phyloP scores from a whole-genome alignment of 73 alveolate genomes.

The Paramecium octaurelia region DNA sequence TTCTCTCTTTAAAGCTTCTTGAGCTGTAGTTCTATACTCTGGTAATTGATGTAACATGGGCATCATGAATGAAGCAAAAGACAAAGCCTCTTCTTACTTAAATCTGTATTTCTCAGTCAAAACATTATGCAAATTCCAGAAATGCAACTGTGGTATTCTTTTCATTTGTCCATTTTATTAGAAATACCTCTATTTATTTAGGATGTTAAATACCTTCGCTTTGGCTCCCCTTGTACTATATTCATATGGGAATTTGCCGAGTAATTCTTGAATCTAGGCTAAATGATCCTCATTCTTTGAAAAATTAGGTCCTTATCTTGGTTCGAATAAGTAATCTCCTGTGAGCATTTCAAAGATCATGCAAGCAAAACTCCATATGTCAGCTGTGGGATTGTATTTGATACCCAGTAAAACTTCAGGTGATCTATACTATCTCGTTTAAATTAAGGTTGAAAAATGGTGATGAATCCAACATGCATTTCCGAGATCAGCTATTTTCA shows the following conservation, averaged over 20 bases:
- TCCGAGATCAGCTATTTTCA: conserved; percentile 93
- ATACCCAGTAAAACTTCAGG: conserved; percentile 85
- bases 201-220: conserved; percentile 16
- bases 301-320: conserved; percentile 76
- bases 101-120: conserved; percentile 53
- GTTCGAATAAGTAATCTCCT: conserved; percentile 96
- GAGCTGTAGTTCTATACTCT: conserved; percentile 59
- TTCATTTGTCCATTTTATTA: conserved; percentile 38
- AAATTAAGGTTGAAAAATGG: conserved; percentile 89
- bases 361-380: conserved; percentile 96
- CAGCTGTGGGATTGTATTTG: conserved; percentile 89
- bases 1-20: conserved; percentile 18
- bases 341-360: conserved; percentile 93
- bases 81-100: conserved; percentile 37
- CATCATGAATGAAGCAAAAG: conserved; percentile 54
- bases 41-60: conserved; percentile 61
- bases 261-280: conserved; percentile 81
- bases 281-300: conserved; percentile 80
- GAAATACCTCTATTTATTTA: conserved; percentile 30
- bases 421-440: conserved; percentile 81
- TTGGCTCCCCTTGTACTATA: conserved; percentile 70
- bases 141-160: conserved; percentile 41
- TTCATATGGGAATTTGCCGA: conserved; percentile 78
- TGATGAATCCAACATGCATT: conserved; percentile 96
- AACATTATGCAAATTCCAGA: conserved; percentile 53